Evolutionary conservation across 2,329 filamentous ascomycete genomes (phyloP).

Genomic region (Aspergillus sp.): DNA sequence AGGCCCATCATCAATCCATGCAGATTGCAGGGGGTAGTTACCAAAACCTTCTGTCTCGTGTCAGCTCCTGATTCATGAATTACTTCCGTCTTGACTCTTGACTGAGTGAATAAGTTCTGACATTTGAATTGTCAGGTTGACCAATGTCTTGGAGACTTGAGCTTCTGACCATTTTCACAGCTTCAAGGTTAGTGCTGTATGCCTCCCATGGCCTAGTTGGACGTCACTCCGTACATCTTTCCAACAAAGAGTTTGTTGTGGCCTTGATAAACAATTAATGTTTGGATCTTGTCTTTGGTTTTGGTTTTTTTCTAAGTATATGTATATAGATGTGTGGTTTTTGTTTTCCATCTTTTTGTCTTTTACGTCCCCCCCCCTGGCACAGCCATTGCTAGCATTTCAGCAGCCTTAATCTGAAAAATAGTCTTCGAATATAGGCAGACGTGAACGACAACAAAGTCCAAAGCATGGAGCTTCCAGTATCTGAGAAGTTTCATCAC

Average conservation of each 20-base stretch:
- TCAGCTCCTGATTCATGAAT: background rate
- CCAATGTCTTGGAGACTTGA: background rate
- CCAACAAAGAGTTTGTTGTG: background rate
- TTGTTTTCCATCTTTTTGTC: background rate
- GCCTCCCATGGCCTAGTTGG: background rate
- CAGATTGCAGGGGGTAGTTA: background rate
- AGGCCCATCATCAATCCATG: background rate
- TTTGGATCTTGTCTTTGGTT: background rate
- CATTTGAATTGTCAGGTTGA: background rate
- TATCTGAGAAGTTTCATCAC: constrained; percentile 70
- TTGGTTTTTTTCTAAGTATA: background rate
- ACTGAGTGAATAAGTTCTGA: background rate
- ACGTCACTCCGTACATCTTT: background rate
- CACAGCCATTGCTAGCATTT: background rate
- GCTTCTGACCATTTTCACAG: background rate
- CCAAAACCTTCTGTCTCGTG: background rate
- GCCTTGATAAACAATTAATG: background rate
- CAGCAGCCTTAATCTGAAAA: background rate
- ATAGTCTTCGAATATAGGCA: background rate
- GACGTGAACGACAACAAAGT: background rate
- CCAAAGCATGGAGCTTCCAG: constrained; percentile 32
- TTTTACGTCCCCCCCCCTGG: too few relatives aligned
- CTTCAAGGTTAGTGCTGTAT: background rate
- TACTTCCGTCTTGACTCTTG: background rate
- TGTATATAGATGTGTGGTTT: background rate